phyloP scores from a whole-genome alignment of 768 basidiomycete species.

The Termitomyces sp. region DNA sequence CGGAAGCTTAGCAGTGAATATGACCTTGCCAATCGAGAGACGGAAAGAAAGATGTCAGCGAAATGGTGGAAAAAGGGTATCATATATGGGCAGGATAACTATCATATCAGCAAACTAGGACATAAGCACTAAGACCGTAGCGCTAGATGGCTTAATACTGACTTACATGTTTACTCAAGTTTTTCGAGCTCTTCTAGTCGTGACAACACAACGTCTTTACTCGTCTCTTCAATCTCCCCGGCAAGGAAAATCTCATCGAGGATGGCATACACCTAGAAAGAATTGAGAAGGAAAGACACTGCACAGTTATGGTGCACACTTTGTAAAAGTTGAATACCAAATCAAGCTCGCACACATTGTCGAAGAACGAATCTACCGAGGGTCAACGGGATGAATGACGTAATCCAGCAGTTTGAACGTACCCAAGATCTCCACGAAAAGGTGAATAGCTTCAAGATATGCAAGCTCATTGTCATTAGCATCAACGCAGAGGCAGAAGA shows the following conservation, averaged over 20 bases:
- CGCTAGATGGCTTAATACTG: neutral
- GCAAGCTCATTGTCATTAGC: slow-evolving; percentile 98
- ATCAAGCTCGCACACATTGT: slow-evolving; percentile 97
- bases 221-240: slow-evolving; percentile 97
- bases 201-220: slow-evolving; percentile 90
- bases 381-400: slow-evolving; percentile 2
- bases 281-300: neutral
- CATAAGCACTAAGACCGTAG: neutral
- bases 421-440: slow-evolving; percentile 98
- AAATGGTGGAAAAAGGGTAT: slow-evolving; percentile 9
- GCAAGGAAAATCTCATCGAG: slow-evolving; percentile 98
- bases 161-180: slow-evolving; percentile 51
- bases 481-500: slow-evolving; percentile 97
- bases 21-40: neutral
- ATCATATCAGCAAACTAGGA: neutral
- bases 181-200: slow-evolving; percentile 92
- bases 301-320: slow-evolving; percentile 31
- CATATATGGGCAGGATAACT: neutral
- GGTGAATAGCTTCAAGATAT: slow-evolving; percentile 95
- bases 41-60: neutral
- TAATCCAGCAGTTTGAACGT: slow-evolving; percentile 19
- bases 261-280: slow-evolving; percentile 86
- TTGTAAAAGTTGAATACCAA: slow-evolving; percentile 99
- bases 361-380: slow-evolving; percentile 87
- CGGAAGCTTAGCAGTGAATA: neutral